Evolutionary conservation across 768 basidiomycete genomes (phyloP).

Genomic region (Fistulinella prunicolor): DNA sequence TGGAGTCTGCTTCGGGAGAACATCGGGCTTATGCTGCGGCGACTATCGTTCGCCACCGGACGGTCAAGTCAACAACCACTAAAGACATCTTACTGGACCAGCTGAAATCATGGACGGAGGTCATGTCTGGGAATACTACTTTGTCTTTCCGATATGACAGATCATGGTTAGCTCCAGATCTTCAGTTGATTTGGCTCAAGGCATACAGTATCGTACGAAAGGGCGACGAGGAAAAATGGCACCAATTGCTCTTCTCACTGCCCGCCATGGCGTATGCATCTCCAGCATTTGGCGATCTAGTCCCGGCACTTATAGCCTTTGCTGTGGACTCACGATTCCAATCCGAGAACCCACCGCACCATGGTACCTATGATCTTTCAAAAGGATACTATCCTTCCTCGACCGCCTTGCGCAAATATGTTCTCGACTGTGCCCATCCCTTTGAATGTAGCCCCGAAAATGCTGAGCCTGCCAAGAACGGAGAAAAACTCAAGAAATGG

Average conservation of each 20-base stretch:
- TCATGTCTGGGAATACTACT: not conserved
- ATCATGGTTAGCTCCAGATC: constrained; percentile 22
- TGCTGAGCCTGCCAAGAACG: not conserved
- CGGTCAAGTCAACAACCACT: not conserved
- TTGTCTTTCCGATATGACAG: constrained; percentile 19
- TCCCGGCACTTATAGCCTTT: constrained; percentile 32
- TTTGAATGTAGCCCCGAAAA: constrained; percentile 10
- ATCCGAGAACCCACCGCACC: constrained; percentile 9
- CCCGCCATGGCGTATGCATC: constrained; percentile 30
- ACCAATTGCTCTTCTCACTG: constrained; percentile 26
- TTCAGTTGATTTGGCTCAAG: constrained; percentile 24
- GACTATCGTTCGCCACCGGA: not conserved
- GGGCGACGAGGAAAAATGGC: constrained; percentile 5
- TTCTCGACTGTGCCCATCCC: not conserved
- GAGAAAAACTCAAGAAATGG: not conserved
- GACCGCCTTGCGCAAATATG: not conserved
- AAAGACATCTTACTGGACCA: not conserved
- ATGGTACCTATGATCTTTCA: constrained; percentile 7
- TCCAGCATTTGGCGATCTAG: constrained; percentile 7
- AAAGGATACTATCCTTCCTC: constrained; percentile 6
- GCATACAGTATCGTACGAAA: constrained; percentile 24
- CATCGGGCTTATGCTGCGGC: constrained; percentile 13
- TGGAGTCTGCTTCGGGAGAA: constrained; percentile 1
- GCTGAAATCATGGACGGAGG: constrained; percentile 8
- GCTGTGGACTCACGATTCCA: constrained; percentile 10